Percentiles rank a stretch among this genome's conserved stretches.
Conservation (phyloP, 768 basidiomycete species). For the Serpula lacrymans region DNA sequence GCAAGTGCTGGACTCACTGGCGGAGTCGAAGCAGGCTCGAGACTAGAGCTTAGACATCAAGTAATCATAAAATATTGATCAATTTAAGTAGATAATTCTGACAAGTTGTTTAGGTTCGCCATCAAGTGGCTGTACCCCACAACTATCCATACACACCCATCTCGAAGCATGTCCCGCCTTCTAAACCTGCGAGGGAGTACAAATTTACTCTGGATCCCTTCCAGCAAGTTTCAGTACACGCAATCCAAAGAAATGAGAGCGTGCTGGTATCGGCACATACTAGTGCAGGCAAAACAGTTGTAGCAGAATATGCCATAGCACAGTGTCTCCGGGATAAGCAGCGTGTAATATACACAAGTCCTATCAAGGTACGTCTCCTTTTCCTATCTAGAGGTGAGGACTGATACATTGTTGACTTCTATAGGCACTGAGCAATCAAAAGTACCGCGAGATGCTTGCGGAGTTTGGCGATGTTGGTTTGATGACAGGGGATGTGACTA, state of each 20-base stretch:
- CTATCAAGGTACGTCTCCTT: conserved; percentile 81
- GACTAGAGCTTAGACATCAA: conserved; percentile 80
- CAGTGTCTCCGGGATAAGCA: conserved; percentile 92
- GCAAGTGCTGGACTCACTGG: conserved; percentile 86
- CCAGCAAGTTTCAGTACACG: conserved; percentile 90
- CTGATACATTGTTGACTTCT: conserved; percentile 16
- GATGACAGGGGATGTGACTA: conserved; percentile 99
- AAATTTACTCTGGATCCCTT: conserved; percentile 98
- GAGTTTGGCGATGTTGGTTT: conserved; percentile 98
- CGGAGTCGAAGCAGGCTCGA: conserved; percentile 59
- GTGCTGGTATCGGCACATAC: conserved; percentile 98
- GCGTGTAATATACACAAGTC: conserved; percentile 98
- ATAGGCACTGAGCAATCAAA: conserved; percentile 97
- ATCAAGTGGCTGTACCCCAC: conserved; percentile 94
- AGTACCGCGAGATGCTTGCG: conserved; percentile 96
- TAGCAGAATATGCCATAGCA: conserved; percentile 99
- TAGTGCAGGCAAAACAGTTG: conserved; percentile 98
- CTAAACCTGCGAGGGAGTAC: conserved; percentile 89
- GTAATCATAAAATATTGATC: conserved; percentile 33
- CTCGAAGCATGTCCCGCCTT: conserved; percentile 83
- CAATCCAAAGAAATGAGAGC: conserved; percentile 96
- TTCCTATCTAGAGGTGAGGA: conserved; percentile 3
- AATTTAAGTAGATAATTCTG: conserved; percentile 1
- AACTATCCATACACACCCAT: conserved; percentile 91
- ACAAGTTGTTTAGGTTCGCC: conserved; percentile 62